Evolutionary conservation across 768 basidiomycete species (phyloP).

Genomic region (Daedaleopsis nitida): DNA sequence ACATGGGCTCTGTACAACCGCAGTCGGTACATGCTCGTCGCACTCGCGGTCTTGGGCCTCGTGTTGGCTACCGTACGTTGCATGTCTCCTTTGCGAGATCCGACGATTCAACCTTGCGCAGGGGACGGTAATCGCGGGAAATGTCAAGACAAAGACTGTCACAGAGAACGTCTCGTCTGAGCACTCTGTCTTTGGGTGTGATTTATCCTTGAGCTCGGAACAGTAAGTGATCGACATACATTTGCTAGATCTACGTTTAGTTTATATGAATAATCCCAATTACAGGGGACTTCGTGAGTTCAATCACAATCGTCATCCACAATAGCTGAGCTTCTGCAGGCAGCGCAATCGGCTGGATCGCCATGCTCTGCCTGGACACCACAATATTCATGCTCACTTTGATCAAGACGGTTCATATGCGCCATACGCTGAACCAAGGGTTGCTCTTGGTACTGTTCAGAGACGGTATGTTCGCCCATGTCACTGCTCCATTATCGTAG

Average conservation of each 20-base stretch:
- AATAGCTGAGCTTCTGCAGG: background rate
- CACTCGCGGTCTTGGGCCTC: slow-evolving; percentile 4
- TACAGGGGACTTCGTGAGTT: background rate
- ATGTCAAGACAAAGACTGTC: background rate
- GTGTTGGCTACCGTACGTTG: background rate
- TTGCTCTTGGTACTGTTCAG: background rate
- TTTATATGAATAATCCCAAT: background rate
- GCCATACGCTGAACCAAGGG: background rate
- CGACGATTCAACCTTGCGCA: background rate
- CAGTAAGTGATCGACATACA: background rate
- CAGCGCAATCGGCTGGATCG: slow-evolving; percentile 3
- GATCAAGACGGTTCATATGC: background rate
- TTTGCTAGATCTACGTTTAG: background rate
- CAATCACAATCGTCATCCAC: background rate
- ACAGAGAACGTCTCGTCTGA: background rate
- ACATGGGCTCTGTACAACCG: slow-evolving; percentile 29
- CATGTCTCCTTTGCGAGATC: too few relatives aligned
- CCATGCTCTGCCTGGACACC: slow-evolving; percentile 6
- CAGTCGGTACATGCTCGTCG: slow-evolving; percentile 17
- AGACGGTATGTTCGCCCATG: slow-evolving; percentile 1
- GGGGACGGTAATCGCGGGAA: background rate
- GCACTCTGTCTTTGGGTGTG: background rate
- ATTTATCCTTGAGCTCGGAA: background rate
- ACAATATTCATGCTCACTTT: background rate
- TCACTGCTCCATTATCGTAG: background rate